Evolutionary conservation across 371 early-diverging fungal genomes (phyloP), one percentile per base, ranked within the genome.

Genomic region (Circinella minor): DNA sequence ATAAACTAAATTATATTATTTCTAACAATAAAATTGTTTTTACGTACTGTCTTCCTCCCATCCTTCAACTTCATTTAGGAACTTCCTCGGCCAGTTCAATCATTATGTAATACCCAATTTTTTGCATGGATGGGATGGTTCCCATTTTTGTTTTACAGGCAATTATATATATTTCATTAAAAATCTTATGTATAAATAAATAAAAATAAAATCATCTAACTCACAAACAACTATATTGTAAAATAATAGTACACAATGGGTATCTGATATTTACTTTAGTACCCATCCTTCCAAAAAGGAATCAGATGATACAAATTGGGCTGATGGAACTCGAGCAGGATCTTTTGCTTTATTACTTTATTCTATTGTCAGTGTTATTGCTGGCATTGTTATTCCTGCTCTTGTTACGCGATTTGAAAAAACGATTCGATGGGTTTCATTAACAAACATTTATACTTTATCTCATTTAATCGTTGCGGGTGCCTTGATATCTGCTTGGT

Each of bases 91-190:
- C 85, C 90, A 10, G 81, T 94, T 7, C 89, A 90, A 65, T 73
- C 81, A 54, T 75, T 95, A 34, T 94, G 94, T 71, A 89, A 90
- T 65, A 89, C 91, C 0, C 95, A 95, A 65, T 91, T 95, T 74
- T 92, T 90, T 79, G 89, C 90, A 13, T 95, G 94, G 94, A 86
- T 94, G 87, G 94, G 92, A n/a, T 93, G 94, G 92, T 95, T 95
- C 71, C 93, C 94, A 0, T 90, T 88, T 65, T 69, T 90, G 55
- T 88, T 90, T 61, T 90, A 88, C 74, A 85, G 81, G 71, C 79
- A 77, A 51, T 2, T n/a, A 13, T 4, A 13, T 51, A 51, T n/a
- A 5, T 51, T 51, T 27, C 27, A 27, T 27, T 27, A 1, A 27
- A 27, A 27, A 27, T 27, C 27, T 27, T 27, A n/a, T n/a, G n/a